Percentiles rank a stretch among this genome's conserved stretches.
Conservation (phyloP, 371 early-diverging fungal species). For the Saksenaea vasiformis region DNA sequence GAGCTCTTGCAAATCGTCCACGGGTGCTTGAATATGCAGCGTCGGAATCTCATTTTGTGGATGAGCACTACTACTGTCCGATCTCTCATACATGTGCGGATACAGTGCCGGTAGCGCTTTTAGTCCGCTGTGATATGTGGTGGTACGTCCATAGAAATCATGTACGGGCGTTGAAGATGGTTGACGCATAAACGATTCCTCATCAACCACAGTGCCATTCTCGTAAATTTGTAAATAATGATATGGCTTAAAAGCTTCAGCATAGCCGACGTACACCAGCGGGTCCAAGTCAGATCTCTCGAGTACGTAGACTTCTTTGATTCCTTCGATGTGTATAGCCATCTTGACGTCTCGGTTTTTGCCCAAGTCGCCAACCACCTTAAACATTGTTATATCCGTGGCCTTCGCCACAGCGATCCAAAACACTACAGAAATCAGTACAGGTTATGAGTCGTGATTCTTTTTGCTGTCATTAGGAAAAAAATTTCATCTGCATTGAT, state of each 20-base stretch:
- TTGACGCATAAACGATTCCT: slow-evolving; percentile 10
- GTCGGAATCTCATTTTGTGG: slow-evolving; percentile 31
- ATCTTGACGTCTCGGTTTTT: slow-evolving; percentile 10
- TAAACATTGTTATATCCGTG: slow-evolving; percentile 19
- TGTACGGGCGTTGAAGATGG: slow-evolving; percentile 9
- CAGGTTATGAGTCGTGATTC: no score
- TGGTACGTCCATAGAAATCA: slow-evolving; percentile 25
- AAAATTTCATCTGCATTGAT: no score
- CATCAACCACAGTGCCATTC: slow-evolving; percentile 11
- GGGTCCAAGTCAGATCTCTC: slow-evolving; percentile 15
- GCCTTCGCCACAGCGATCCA: slow-evolving; percentile 9
- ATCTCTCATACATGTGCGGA: background rate
- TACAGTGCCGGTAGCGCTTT: background rate
- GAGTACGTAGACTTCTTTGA: slow-evolving; percentile 8
- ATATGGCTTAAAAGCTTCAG: slow-evolving; percentile 18
- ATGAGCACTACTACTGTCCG: slow-evolving; percentile 16
- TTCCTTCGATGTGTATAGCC: slow-evolving; percentile 22
- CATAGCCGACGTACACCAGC: slow-evolving; percentile 22
- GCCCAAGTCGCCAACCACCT: background rate
- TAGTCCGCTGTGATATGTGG: background rate
- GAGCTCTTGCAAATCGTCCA: slow-evolving; percentile 13
- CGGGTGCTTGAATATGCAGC: slow-evolving; percentile 23
- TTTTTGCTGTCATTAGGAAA: no score
- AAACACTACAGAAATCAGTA: no score
- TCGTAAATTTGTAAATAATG: slow-evolving; percentile 23